Evolutionary conservation across 805 yeast species (phyloP).

Genomic region (Groenewaldozyma salmanticensis): DNA sequence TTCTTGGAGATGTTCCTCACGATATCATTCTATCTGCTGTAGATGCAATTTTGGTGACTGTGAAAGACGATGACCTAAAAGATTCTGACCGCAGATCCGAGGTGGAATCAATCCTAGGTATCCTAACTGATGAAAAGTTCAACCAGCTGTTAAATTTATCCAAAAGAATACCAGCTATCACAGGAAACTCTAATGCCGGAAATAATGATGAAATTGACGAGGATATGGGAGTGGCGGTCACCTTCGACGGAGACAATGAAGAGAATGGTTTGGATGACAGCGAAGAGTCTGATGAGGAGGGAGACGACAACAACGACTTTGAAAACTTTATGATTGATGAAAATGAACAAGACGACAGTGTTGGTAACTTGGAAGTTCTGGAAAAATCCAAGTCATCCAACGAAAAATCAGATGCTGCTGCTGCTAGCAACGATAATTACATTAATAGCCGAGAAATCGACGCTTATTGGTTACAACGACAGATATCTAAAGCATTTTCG

Average conservation of each 20-base stretch:
- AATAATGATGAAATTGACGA: constrained; percentile 22
- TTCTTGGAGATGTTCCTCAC: constrained; percentile 68
- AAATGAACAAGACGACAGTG: constrained; percentile 7
- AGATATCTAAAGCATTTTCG: constrained; percentile 30
- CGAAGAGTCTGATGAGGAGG: constrained; percentile 15
- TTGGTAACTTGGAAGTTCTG: constrained; percentile 7
- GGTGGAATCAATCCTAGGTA: constrained; percentile 42
- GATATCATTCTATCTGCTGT: constrained; percentile 56
- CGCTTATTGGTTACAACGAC: constrained; percentile 45
- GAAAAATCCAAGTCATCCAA: constrained; percentile 4
- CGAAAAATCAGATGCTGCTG: constrained; percentile 16
- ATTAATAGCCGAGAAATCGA: constrained; percentile 29
- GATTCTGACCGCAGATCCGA: constrained; percentile 39
- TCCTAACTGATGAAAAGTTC: constrained; percentile 35
- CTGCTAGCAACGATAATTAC: constrained; percentile 18
- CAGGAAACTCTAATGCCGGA: constrained; percentile 13
- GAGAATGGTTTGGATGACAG: constrained; percentile 23
- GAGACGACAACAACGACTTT: constrained; percentile 9
- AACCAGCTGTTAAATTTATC: constrained; percentile 37
- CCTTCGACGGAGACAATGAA: constrained; percentile 29
- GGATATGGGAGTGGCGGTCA: constrained; percentile 36
- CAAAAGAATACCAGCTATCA: constrained; percentile 44
- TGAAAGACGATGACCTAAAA: constrained; percentile 38
- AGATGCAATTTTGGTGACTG: constrained; percentile 48
- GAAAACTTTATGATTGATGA: constrained; percentile 6